Evolutionary conservation across 2,329 filamentous ascomycete genomes (phyloP), one percentile per base, ranked within the genome.

Genomic region (Penicillium sp.): DNA sequence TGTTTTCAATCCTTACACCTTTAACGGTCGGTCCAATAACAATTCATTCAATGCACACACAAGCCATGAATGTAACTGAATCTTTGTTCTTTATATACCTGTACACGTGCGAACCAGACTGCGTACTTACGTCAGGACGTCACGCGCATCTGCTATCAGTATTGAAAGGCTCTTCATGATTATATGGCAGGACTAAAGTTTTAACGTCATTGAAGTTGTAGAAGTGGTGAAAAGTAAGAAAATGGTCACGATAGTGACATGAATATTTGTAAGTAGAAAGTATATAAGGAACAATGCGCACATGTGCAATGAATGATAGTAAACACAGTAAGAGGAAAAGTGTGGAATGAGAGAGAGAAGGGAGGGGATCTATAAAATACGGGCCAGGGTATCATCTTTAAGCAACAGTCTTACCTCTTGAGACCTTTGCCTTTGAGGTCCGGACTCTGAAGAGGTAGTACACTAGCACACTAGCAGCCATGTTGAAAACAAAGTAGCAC

Each of bases 401-500:
- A 21, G 39, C 19, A 41, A 21, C 19, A 22, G 39, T 21, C 19
- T 41, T 22, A 19, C 39, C 39, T 41, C 56, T 27, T 6, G 39
- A 41, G 19, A 51, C 56, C 50, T 59, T 63, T 6, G 57, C 50
- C 52, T 60, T 63, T 73, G 22, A 81, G 65, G 76, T 79, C 44
- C 57, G 56, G 27, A 75, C 72, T 7, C 72, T 58, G 55, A 74
- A 68, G 10, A 73, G 2, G 45, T 73, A 86, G 64, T 86, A 87
- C 0, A 74, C 68, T 46, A 86, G 65, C 0, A 84, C 81, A 0
- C 76, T 82, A 33, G 69, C 70, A 41, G 11, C 19, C 9, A 85
- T 69, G 62, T 87, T 87, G 63, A 86, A 84, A n/a, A 78, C 65
- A 55, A 86, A 78, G 57, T 83, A 87, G 0, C 77, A 79, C 76